Conservation (phyloP, 495 filamentous ascomycete species). For the Physcia stellaris region DNA sequence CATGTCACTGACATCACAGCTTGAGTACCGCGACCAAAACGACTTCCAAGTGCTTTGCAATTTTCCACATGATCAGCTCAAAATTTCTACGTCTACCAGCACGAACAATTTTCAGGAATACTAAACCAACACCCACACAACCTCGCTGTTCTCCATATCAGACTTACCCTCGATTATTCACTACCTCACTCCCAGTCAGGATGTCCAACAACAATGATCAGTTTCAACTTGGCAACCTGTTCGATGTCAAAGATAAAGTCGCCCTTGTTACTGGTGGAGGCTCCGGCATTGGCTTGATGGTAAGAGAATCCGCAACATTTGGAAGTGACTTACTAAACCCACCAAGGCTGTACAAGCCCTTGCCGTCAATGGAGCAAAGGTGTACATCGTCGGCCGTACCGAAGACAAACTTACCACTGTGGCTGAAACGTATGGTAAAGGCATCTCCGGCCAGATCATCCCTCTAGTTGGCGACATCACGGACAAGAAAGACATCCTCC, state of each 20-base stretch:
- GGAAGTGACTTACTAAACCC: constrained; percentile 37
- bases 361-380: constrained; percentile 44
- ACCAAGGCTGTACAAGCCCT: constrained; percentile 45
- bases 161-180: too few relatives aligned
- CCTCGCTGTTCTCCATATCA: too few relatives aligned
- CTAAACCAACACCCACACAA: too few relatives aligned
- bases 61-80: too few relatives aligned
- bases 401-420: constrained; percentile 41
- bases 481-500: constrained; percentile 29
- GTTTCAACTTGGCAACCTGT: constrained; percentile 35
- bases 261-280: constrained; percentile 41
- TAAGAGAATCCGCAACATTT: constrained; percentile 20
- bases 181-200: too few relatives aligned
- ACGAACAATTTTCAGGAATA: too few relatives aligned
- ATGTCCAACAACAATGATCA: constrained; percentile 33
- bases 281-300: constrained; percentile 20
- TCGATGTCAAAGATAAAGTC: constrained; percentile 43
- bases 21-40: too few relatives aligned
- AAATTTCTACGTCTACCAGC: too few relatives aligned
- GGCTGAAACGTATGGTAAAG: constrained; percentile 27
- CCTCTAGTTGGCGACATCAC: constrained; percentile 39
- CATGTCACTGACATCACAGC: too few relatives aligned
- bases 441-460: constrained; percentile 41
- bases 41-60: too few relatives aligned
- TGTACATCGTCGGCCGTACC: constrained; percentile 47